Evolutionary conservation across 140 eudicot genomes (phyloP).

Genomic region (Senecio squalidus): DNA sequence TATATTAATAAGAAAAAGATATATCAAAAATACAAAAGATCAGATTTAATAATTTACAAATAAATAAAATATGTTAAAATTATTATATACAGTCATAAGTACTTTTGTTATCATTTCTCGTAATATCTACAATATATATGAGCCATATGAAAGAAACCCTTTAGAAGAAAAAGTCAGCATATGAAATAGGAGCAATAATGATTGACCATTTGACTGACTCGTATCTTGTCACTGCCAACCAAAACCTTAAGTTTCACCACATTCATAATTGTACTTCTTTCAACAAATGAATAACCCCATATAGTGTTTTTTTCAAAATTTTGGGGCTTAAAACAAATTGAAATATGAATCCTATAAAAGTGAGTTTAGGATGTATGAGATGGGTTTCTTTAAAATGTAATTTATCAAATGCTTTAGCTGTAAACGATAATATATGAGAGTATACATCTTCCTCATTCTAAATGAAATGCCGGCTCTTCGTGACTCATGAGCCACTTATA

Average conservation of each 20-base stretch:
- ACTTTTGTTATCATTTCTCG: no score
- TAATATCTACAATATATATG: background rate
- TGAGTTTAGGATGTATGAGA: background rate
- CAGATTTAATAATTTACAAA: no score
- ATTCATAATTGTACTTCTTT: constrained; percentile 25
- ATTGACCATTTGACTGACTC: constrained; percentile 32
- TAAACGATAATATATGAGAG: no score
- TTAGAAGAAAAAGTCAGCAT: constrained; percentile 1
- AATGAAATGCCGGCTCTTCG: background rate
- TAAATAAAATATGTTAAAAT: no score
- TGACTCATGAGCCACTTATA: background rate
- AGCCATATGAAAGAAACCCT: background rate
- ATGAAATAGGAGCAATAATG: constrained; percentile 21
- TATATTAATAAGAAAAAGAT: no score
- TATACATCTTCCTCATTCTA: background rate
- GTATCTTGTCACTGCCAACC: constrained; percentile 31
- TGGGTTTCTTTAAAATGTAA: background rate
- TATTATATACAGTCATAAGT: no score
- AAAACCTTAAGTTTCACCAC: constrained; percentile 34
- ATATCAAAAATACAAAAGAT: no score
- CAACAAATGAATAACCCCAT: constrained; percentile 22
- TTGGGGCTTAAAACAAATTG: background rate
- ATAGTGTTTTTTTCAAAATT: background rate
- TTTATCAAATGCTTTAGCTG: background rate
- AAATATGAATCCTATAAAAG: background rate